Evolutionary conservation across 768 basidiomycete genomes (phyloP), one percentile per base, ranked within the genome.

Genomic region (Kwoniella sp.): DNA sequence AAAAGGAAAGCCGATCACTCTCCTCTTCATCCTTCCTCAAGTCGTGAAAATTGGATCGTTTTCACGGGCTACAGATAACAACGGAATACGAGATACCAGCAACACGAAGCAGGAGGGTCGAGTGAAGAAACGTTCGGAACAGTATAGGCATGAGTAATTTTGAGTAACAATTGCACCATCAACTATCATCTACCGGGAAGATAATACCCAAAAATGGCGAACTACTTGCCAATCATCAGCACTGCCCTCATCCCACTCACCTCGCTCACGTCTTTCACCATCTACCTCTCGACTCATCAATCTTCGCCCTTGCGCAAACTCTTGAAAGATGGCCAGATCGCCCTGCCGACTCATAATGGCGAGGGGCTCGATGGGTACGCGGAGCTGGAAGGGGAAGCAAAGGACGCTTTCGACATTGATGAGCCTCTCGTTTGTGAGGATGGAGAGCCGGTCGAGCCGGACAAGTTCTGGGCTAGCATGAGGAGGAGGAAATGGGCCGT

Each of bases 371-470:
- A 69, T 41, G 69, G 63, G 4, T 37, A 29, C 4, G 13, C 34
- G 23, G 62, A 66, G 20, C 17, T 45, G 8, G 41, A 45, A 45
- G 26, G n/a, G 2, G 25, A 15, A 4, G 71, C 68, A 26, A 77
- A 77, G 45, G 76, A 78, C 59, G 72, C 74, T 11, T 78, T 78
- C 67, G 71, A 74, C 45, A 30, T 78, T 3, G 52, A 68, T 25
- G 73, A 78, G 41, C 67, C 74, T 1, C 55, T 55, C 4, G 56
- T 71, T 2, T 57, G 55, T 13, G 28, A 60, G 13, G 74, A 78
- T 68, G 76, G 76, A 3, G 55, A 52, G 4, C 70, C 72, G 2
- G 63, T 78, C 20, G 53, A 73, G 1, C 65, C 68, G n/a, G 72
- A 68, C 22, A 52, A 30, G 38, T 78, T 78, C 54, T 78, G 76